A percentile compares a stretch with the other conserved stretches of the same genome.
Conservation (phyloP, 495 filamentous ascomycete genomes). For the Penicillium odoratum region DNA sequence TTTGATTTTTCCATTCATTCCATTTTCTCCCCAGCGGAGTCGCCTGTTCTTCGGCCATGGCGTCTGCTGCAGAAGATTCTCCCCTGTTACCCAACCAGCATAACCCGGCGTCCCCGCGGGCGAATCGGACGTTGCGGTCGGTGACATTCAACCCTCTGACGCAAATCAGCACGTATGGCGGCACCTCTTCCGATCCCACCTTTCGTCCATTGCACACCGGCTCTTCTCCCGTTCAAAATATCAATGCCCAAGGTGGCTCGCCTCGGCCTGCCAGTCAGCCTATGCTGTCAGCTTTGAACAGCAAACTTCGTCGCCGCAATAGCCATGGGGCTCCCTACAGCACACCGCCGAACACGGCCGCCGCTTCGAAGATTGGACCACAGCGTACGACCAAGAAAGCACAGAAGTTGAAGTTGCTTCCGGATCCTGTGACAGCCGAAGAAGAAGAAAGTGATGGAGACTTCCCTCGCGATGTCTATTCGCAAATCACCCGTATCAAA, state of each 20-base stretch:
- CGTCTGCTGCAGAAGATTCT: slow-evolving; percentile 46
- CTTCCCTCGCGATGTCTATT: slow-evolving; percentile 92
- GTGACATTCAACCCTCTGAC: slow-evolving; percentile 72
- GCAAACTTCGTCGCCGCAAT: slow-evolving; percentile 80
- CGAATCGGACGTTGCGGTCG: slow-evolving; percentile 50
- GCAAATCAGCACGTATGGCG: slow-evolving; percentile 57
- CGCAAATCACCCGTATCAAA: slow-evolving; percentile 92
- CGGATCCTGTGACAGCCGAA: slow-evolving; percentile 80
- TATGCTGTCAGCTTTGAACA: slow-evolving; percentile 81
- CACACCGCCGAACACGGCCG: slow-evolving; percentile 38
- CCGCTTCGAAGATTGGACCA: slow-evolving; percentile 81
- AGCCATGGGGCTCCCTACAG: slow-evolving; percentile 68
- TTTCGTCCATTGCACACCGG: slow-evolving; percentile 43
- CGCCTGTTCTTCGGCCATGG: slow-evolving; percentile 31
- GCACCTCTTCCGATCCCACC: slow-evolving; percentile 44
- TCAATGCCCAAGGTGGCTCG: slow-evolving; percentile 30
- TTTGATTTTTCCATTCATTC: slow-evolving; percentile 20
- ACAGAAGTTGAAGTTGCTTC: slow-evolving; percentile 93
- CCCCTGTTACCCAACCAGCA: slow-evolving; percentile 49
- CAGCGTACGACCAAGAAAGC: slow-evolving; percentile 93
- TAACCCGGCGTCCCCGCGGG: slow-evolving; percentile 40
- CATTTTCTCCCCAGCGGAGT: slow-evolving; percentile 13
- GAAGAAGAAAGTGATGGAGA: slow-evolving; percentile 75
- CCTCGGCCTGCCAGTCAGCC: slow-evolving; percentile 52
- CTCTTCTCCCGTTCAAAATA: slow-evolving; percentile 38